Evolutionary conservation across 2,329 filamentous ascomycete genomes (phyloP).

Genomic region (Botrytis hyacinthi): DNA sequence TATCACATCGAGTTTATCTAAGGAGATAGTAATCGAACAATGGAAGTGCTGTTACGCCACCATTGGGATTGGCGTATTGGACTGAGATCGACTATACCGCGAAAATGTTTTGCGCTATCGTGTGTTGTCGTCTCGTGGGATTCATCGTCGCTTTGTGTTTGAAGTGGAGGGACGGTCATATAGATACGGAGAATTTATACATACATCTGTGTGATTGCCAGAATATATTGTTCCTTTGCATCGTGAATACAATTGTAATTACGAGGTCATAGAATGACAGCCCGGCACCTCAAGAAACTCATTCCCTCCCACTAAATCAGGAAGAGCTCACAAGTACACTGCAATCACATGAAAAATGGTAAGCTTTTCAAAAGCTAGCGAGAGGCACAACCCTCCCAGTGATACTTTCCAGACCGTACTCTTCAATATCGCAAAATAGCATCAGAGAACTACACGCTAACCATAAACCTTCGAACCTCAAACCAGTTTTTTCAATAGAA

Average conservation of each 20-base stretch:
- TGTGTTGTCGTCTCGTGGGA: conserved; percentile 36
- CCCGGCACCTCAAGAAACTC: background rate
- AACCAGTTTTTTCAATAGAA: background rate
- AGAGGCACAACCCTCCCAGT: background rate
- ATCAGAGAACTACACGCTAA: background rate
- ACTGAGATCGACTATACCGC: conserved; percentile 40
- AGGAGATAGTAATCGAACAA: conserved; percentile 45
- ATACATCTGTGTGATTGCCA: background rate
- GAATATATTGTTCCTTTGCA: background rate
- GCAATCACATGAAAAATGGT: background rate
- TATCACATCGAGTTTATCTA: conserved; percentile 14
- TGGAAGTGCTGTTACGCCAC: conserved; percentile 50
- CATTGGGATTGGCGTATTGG: conserved; percentile 47
- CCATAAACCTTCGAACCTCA: too few relatives aligned
- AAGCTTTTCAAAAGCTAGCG: background rate
- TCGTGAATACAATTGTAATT: background rate
- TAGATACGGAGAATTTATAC: background rate
- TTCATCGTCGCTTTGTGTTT: conserved; percentile 16
- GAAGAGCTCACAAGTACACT: background rate
- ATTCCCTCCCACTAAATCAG: background rate
- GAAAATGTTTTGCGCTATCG: conserved; percentile 58
- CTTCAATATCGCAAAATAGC: background rate
- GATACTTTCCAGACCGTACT: background rate
- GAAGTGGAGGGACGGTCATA: background rate
- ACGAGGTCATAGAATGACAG: background rate